phyloP scores from a whole-genome alignment of 805 yeast genomes.

The Starmera quercuum region DNA sequence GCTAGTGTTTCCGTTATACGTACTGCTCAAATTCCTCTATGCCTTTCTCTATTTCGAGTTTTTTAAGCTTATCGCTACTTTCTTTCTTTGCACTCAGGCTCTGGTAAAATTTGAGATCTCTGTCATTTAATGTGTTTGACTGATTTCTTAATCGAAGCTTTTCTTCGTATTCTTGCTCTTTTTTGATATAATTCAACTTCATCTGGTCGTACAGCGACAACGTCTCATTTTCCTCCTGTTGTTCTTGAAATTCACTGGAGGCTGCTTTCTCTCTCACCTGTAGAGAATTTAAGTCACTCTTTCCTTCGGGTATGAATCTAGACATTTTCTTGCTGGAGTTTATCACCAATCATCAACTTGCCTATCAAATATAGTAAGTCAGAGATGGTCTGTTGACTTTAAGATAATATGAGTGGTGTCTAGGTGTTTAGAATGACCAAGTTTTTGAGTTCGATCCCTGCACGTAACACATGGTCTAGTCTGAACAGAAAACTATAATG shows the following conservation, averaged over 20 bases:
- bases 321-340: constrained; percentile 13
- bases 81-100: constrained; percentile 5
- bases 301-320: constrained; percentile 19
- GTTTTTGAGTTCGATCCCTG: no score
- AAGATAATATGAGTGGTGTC: not conserved
- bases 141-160: constrained; percentile 16
- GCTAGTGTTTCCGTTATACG: not conserved
- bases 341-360: not conserved
- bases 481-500: no score
- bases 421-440: not conserved
- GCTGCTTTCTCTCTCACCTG: constrained; percentile 12
- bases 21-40: constrained; percentile 10
- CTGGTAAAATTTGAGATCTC: constrained; percentile 14
- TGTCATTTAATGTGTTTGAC: constrained; percentile 10
- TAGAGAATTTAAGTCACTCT: constrained; percentile 15
- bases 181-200: constrained; percentile 16
- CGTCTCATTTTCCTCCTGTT: constrained; percentile 14
- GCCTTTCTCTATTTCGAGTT: constrained; percentile 14
- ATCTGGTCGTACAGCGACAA: constrained; percentile 20
- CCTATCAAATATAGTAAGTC: not conserved
- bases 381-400: no score
- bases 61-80: constrained; percentile 6
- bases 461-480: no score
- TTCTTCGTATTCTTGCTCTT: constrained; percentile 17
- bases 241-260: constrained; percentile 9